Conservation (phyloP, 192 early-diverging fungal species). For the Coemansia sp. region DNA sequence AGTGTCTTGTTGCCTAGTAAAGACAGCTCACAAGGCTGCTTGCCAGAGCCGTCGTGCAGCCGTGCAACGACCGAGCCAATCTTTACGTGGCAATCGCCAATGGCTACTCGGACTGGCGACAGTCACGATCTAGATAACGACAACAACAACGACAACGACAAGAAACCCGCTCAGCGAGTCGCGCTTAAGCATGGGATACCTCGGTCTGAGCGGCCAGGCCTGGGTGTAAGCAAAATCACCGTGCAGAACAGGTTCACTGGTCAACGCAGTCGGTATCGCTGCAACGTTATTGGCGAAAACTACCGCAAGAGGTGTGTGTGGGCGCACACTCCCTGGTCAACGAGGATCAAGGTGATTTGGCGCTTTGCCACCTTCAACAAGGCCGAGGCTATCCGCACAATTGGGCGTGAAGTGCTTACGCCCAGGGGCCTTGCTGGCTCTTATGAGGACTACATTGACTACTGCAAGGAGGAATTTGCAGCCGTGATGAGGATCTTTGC, state of each 20-base stretch:
- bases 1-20: background rate
- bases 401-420: conserved; percentile 47
- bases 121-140: background rate
- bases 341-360: conserved; percentile 47
- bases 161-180: background rate
- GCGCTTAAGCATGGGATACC: background rate
- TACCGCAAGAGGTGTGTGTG: conserved; percentile 53
- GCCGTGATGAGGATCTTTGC: conserved; percentile 55
- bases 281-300: conserved; percentile 52
- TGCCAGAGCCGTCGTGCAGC: background rate
- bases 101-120: background rate
- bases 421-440: conserved; percentile 52
- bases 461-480: conserved; percentile 55
- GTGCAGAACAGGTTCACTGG: conserved; percentile 39
- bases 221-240: conserved; percentile 1
- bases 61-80: conserved; percentile 11
- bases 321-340: conserved; percentile 49
- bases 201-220: background rate
- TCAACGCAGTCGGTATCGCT: conserved; percentile 43
- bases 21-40: background rate
- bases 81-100: conserved; percentile 2
- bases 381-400: conserved; percentile 50
- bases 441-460: conserved; percentile 53
- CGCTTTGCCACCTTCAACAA: conserved; percentile 53
- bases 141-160: background rate